These are phyloP conservation scores for Stipa capillata DNA, from an alignment of 176 grass and related monocot species.

Conservation along the genomic window DNA sequence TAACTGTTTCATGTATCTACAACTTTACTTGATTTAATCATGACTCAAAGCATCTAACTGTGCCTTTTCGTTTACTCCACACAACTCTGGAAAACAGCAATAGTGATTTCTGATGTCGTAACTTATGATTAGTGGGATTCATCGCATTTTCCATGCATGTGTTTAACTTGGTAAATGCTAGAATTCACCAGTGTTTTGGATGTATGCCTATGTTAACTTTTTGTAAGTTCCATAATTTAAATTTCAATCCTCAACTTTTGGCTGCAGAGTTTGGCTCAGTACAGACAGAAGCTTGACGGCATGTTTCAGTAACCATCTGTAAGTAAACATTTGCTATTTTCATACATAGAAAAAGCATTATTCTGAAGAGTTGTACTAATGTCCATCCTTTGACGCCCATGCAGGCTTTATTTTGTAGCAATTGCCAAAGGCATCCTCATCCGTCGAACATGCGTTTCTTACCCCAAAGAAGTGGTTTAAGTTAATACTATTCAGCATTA, in stretches of 20 bases:
- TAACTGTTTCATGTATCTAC: background rate
- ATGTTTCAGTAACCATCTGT: constrained; percentile 36
- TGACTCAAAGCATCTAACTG: background rate
- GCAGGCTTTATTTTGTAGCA: constrained; percentile 7
- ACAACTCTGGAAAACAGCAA: background rate
- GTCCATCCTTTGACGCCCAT: background rate
- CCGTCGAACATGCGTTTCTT: constrained; percentile 27
- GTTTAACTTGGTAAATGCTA: background rate
- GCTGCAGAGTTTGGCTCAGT: constrained; percentile 76
- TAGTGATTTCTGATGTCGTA: background rate
- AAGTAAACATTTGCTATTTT: constrained; percentile 10
- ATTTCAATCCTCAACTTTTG: constrained; percentile 14
- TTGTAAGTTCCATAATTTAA: background rate
- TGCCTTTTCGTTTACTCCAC: background rate
- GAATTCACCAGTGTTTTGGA: background rate
- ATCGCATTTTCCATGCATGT: background rate
- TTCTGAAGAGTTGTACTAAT: background rate
- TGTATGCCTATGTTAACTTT: background rate
- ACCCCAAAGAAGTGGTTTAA: background rate
- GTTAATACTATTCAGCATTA: background rate
- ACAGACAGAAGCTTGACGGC: constrained; percentile 82
- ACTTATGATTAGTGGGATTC: background rate
- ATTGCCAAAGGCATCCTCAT: background rate
- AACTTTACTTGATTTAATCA: background rate
- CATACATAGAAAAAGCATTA: background rate